Percentiles rank a stretch among this genome's conserved stretches.
phyloP scores from a whole-genome alignment of 352 stramenopile species.

The Vaucheria bursata region DNA sequence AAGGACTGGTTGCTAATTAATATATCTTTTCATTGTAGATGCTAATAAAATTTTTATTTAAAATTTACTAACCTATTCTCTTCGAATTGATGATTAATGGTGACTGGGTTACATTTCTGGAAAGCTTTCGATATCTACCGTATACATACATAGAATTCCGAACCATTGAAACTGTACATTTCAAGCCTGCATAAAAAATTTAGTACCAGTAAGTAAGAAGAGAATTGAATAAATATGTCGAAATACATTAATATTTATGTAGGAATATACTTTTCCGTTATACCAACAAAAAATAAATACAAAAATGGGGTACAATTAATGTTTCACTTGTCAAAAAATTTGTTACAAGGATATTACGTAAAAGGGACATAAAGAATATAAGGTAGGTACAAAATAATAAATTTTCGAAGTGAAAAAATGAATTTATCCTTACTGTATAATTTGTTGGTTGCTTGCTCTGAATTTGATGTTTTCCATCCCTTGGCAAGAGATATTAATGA shows the following conservation, averaged over 20 bases:
- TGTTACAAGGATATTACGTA: neutral
- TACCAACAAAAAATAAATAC: neutral
- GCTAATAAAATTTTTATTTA: too few species aligned
- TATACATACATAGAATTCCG: conserved; percentile 34
- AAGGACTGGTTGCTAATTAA: too few species aligned
- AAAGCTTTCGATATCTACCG: conserved; percentile 42
- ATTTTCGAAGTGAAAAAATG: neutral
- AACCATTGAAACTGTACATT: conserved; percentile 19
- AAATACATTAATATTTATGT: neutral
- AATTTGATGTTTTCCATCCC: too few species aligned
- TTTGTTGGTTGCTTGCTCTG: neutral
- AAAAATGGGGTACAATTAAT: neutral
- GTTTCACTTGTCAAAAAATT: neutral
- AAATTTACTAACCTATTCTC: too few species aligned
- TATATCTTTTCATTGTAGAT: too few species aligned
- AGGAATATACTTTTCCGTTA: neutral
- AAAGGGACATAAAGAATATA: neutral
- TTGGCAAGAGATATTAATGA: too few species aligned
- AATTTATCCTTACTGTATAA: neutral
- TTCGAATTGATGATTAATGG: conserved; percentile 38
- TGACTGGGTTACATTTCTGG: conserved; percentile 40
- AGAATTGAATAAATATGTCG: neutral
- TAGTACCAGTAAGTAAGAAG: neutral
- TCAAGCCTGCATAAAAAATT: neutral
- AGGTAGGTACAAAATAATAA: neutral